Evolutionary conservation across 768 basidiomycete genomes (phyloP), one percentile per base, ranked within the genome.

Genomic region (Kondoa subrosea): DNA sequence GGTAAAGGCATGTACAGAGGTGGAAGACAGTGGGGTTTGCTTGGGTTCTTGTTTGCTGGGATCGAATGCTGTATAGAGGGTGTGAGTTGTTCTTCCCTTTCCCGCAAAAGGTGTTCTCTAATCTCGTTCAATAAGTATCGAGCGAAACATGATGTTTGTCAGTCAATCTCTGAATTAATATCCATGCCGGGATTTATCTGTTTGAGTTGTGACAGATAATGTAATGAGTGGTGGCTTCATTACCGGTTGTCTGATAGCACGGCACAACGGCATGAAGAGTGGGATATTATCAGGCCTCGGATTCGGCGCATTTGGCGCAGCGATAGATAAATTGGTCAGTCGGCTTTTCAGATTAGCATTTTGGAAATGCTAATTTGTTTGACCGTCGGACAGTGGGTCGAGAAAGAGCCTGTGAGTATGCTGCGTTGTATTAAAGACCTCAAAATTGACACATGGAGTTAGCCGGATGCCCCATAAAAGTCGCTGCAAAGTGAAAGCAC

Each of bases 21-120:
- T 63, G 92, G 92, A 25, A 91, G 87, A 77, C 86, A 89, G 1
- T 95, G 95, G 74, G 91, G 85, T 0, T 91, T 91, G 80, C 88
- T 96, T 59, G 92, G 90, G 16, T 87, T 88, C 21, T 73, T 96
- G 57, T 96, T 88, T 76, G 86, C 89, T 29, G 91, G 91, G 34
- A 85, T 89, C 14, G 92, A 96, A 78, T 96, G 92, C 73, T 86
- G 90, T 68, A 87, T 95, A 66, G 92, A 96, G 79, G 88, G 86
- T 72, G 92, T 88, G 77, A 76, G 91, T 84, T 25, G 4, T 50
- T 66, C 25, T 50, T 17, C 29, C 2, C 65, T 57, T 29, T 50
- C 2, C 3, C 21, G 26, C 3, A 1, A 16, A n/a, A n/a, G n/a
- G n/a, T 3, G 33, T 56, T 21, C 16, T 15, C 16, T 65, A n/a